Evolutionary conservation across 495 filamentous ascomycete genomes (phyloP).

Genomic region (Aspergillus affinis): DNA sequence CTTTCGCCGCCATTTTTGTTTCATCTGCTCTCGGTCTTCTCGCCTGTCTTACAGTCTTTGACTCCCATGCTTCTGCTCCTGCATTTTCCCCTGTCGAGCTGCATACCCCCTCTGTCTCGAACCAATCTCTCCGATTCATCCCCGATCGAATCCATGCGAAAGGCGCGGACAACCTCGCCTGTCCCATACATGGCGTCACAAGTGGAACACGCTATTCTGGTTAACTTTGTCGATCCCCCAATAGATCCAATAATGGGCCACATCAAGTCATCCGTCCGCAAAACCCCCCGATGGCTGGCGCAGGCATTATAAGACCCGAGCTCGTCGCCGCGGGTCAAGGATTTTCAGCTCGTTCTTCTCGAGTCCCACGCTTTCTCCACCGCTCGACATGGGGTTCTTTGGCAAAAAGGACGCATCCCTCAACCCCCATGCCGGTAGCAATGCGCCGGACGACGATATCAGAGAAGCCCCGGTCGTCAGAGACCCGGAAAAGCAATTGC

Average conservation of each 20-base stretch:
- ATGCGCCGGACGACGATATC: conserved; percentile 23
- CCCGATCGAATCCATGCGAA: neutral
- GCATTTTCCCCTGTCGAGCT: neutral
- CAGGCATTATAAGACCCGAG: conserved; percentile 14
- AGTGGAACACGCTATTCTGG: conserved; percentile 7
- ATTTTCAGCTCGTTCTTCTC: conserved; percentile 2
- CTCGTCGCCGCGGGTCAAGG: neutral
- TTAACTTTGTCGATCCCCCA: conserved; percentile 18
- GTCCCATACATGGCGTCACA: conserved; percentile 7
- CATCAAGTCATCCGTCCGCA: conserved; percentile 3
- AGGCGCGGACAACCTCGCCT: neutral
- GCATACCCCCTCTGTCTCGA: neutral
- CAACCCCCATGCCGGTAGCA: conserved; percentile 5
- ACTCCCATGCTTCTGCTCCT: neutral
- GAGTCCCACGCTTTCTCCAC: neutral
- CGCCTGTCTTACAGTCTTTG: too few relatives aligned
- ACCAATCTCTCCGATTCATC: neutral
- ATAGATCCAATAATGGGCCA: conserved; percentile 15
- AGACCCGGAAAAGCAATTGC: conserved; percentile 37
- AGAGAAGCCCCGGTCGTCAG: conserved; percentile 15
- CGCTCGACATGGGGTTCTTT: conserved; percentile 31
- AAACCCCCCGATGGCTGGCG: conserved; percentile 16
- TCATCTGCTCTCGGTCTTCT: neutral
- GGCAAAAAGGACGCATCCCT: conserved; percentile 19
- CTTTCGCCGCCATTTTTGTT: neutral